Evolutionary conservation across 257 asterid species (phyloP), one percentile per base, ranked within the genome.

Genomic region (Eustoma russellianum): DNA sequence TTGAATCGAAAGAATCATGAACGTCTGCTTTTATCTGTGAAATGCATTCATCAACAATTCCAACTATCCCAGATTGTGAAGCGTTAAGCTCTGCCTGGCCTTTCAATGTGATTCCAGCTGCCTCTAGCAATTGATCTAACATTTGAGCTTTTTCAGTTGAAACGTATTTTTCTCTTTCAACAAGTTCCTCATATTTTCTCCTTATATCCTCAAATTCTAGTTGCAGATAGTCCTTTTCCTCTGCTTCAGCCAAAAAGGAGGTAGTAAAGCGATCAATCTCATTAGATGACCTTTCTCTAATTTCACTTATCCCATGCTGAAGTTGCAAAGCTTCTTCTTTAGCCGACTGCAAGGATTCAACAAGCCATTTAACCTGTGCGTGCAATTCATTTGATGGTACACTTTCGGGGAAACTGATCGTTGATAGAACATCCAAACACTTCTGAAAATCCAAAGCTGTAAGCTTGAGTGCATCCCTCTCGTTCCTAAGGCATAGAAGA

Each of bases 351-450:
- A 77, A 72, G 50, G 93, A 87, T 48, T 81, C 82, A 48, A 65
- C 69, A 65, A 89, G 86, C 95, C 94, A 89, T 52, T 50, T 64
- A 55, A 75, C 65, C 62, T 65, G 74, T 35, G 44, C 59, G 45
- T 83, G 91, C 49, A 74, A 62, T 56, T 71, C 83, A 67, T 75
- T 74, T 34, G 77, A 74, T 50, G 57, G 66, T 67, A 81, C 65
- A 56, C 81, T 41, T 77, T 77, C 93, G 46, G 97, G 97, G 57
- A 79, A 83, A 65, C 70, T 80, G 62, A 79, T 46, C 35, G 66
- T 62, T 33, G 66, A 70, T 50, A 86, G 45, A 17, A 64, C 74
- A 62, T 74, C 79, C 34, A 55, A 30, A 58, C 86, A 54, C 64
- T 73, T 86, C 46, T 69, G 65, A 66, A 68, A 75, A 65, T 74